These are phyloP conservation scores for Baudoinia panamericana DNA, from an alignment of 495 filamentous ascomycete genomes.

Conservation along the genomic window DNA sequence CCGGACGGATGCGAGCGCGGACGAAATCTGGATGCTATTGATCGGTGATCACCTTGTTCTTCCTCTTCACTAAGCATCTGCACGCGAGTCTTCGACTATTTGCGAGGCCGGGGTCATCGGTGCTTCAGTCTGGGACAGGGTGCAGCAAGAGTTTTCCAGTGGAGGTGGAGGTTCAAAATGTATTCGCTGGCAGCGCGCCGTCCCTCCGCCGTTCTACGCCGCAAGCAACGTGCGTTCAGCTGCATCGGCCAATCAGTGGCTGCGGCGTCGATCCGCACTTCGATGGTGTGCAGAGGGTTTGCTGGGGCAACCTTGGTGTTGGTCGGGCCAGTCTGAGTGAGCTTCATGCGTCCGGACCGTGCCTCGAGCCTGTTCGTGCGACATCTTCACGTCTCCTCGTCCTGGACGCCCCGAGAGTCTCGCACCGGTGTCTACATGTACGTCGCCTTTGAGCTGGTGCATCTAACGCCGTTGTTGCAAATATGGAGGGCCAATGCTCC, in stretches of 20 bases:
- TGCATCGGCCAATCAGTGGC: conserved; percentile 1
- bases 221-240: background rate
- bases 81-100: no score
- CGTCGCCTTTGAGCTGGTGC: background rate
- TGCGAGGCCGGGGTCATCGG: no score
- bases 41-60: no score
- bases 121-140: no score
- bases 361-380: background rate
- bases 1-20: no score
- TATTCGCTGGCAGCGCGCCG: conserved; percentile 1
- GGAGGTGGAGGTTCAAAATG: no score
- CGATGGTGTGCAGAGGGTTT: background rate
- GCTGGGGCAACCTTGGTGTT: background rate
- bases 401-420: background rate
- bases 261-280: background rate
- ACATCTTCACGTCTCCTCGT: background rate
- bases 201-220: conserved; percentile 1
- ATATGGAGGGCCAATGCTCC: background rate
- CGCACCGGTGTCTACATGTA: background rate
- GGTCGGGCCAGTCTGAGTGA: background rate
- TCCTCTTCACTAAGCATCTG: no score
- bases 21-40: no score
- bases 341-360: background rate
- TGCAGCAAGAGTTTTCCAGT: no score
- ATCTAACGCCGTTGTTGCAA: background rate